Evolutionary conservation across 2,329 filamentous ascomycete species (phyloP).

Genomic region (Neonectria hederae): DNA sequence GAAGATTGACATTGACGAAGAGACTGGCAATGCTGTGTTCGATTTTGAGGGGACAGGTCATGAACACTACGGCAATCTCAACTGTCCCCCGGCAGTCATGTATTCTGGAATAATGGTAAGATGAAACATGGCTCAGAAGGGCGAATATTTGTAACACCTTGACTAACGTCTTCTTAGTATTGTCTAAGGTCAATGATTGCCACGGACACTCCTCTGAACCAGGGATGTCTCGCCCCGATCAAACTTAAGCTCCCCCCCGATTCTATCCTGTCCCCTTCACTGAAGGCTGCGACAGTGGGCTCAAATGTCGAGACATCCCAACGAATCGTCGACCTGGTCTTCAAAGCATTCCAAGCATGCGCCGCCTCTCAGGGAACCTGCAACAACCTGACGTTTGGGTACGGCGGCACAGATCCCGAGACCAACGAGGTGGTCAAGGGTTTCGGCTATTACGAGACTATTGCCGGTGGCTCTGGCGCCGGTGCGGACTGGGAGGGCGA

Average conservation of each 20-base stretch:
- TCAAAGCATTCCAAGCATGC: conserved; percentile 78
- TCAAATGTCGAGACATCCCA: conserved; percentile 71
- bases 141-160: not conserved
- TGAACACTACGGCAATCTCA: conserved; percentile 55
- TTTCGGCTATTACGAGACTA: conserved; percentile 90
- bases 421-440: conserved; percentile 53
- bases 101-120: conserved; percentile 10
- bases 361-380: conserved; percentile 82
- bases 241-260: conserved; percentile 76
- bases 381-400: conserved; percentile 85
- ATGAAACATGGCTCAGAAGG: not conserved
- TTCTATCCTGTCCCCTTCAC: conserved; percentile 66
- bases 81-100: conserved; percentile 63
- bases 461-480: conserved; percentile 79
- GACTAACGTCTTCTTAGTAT: conserved; percentile 55
- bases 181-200: conserved; percentile 82
- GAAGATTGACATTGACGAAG: conserved; percentile 74
- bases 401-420: conserved; percentile 64
- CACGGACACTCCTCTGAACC: conserved; percentile 85
- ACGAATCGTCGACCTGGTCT: conserved; percentile 52
- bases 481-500: conserved; percentile 78
- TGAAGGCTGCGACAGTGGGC: conserved; percentile 81
- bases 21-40: conserved; percentile 78
- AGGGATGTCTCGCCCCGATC: conserved; percentile 83
- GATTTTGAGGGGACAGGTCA: conserved; percentile 47